These are phyloP conservation scores for Talaromyces islandicus DNA, from an alignment of 2,329 filamentous ascomycete species.

Conservation along the genomic window DNA sequence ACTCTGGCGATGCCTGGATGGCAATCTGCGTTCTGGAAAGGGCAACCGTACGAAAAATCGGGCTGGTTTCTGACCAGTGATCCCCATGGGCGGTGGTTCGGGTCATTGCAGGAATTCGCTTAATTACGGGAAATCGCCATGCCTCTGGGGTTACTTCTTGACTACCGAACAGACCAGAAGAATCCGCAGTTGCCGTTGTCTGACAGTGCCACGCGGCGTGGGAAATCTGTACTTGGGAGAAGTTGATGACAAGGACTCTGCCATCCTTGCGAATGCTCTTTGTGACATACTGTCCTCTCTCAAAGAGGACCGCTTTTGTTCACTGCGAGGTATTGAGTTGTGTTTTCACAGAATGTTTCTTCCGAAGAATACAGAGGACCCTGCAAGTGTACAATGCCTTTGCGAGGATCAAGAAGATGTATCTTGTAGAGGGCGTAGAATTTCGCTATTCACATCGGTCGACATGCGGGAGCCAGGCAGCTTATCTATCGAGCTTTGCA, in stretches of 20 bases:
- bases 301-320: not conserved
- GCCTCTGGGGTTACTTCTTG: not conserved
- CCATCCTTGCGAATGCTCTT: not conserved
- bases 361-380: too few relatives aligned
- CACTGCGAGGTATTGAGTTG: not conserved
- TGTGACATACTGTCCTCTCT: not conserved
- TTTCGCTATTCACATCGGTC: not conserved
- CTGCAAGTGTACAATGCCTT: not conserved
- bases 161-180: not conserved
- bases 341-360: not conserved
- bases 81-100: too few relatives aligned
- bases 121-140: not conserved
- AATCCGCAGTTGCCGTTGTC: not conserved
- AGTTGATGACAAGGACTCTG: not conserved
- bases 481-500: too few relatives aligned
- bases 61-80: too few relatives aligned
- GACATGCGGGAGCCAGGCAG: not conserved
- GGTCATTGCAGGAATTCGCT: too few relatives aligned
- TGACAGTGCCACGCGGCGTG: not conserved
- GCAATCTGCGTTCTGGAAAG: too few relatives aligned
- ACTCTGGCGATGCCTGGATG: too few relatives aligned
- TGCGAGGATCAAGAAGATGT: not conserved
- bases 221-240: not conserved
- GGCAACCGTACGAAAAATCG: too few relatives aligned
- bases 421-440: not conserved